These are phyloP conservation scores for Dunaliella primolecta DNA, from an alignment of 139 green algal species.

Conservation along the genomic window DNA sequence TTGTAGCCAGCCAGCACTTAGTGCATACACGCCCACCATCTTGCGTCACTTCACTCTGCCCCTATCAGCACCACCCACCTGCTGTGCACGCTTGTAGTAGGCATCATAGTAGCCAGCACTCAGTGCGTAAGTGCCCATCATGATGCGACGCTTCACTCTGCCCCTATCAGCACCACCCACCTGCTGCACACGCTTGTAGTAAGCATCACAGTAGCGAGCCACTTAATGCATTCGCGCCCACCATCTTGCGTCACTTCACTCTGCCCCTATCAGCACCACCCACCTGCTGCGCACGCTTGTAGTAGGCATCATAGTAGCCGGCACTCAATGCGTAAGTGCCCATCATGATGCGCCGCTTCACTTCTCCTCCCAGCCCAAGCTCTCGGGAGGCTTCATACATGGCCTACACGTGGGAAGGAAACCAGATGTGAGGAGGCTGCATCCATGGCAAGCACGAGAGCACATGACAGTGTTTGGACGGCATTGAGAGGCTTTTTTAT, in stretches of 20 bases:
- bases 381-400: slow-evolving; percentile 69
- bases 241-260: slow-evolving; percentile 94
- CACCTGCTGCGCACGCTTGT: slow-evolving; percentile 84
- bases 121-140: slow-evolving; percentile 97
- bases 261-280: slow-evolving; percentile 65
- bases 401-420: slow-evolving; percentile 19
- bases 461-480: too few species aligned
- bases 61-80: slow-evolving; percentile 41
- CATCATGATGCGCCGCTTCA: slow-evolving; percentile 97
- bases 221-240: slow-evolving; percentile 95
- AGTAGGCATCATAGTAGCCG: slow-evolving; percentile 96
- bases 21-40: slow-evolving; percentile 96
- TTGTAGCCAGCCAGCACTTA: slow-evolving; percentile 94
- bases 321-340: slow-evolving; percentile 94
- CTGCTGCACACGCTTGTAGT: slow-evolving; percentile 91
- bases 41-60: slow-evolving; percentile 92
- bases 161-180: slow-evolving; percentile 40
- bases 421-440: too few species aligned
- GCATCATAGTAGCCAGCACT: slow-evolving; percentile 95
- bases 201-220: slow-evolving; percentile 96
- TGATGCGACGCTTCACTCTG: slow-evolving; percentile 93
- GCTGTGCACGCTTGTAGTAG: slow-evolving; percentile 93
- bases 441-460: too few species aligned
- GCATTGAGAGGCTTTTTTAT: too few species aligned
- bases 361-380: slow-evolving; percentile 75